phyloP scores from a whole-genome alignment of 1,139 yeast species.

The Pichia sp. region DNA sequence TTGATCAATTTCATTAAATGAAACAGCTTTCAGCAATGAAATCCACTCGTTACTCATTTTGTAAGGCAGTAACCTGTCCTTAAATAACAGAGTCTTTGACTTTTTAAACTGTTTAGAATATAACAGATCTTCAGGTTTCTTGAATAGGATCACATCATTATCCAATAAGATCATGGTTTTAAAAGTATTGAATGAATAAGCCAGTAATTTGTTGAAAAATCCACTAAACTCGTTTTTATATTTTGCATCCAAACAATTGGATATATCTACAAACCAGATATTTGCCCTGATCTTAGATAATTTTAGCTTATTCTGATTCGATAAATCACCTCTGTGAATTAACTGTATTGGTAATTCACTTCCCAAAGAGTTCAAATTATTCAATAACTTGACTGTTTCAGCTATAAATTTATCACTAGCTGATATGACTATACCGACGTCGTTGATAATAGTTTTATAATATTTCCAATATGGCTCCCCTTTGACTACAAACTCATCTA shows the following conservation, averaged over 20 bases:
- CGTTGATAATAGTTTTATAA: slow-evolving; percentile 33
- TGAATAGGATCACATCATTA: slow-evolving; percentile 44
- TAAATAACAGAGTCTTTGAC: slow-evolving; percentile 29
- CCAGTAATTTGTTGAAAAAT: slow-evolving; percentile 39
- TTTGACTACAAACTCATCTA: too few species aligned
- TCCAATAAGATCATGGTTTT: slow-evolving; percentile 40
- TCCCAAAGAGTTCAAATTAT: slow-evolving; percentile 35
- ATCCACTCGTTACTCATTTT: slow-evolving; percentile 32
- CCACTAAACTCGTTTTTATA: slow-evolving; percentile 29
- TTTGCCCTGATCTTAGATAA: slow-evolving; percentile 29
- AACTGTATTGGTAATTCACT: slow-evolving; percentile 46
- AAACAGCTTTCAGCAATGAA: slow-evolving; percentile 34
- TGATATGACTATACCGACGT: slow-evolving; percentile 43
- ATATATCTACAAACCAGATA: slow-evolving; percentile 38
- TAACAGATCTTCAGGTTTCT: slow-evolving; percentile 25
- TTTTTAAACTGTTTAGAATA: slow-evolving; percentile 23
- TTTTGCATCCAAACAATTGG: slow-evolving; percentile 21
- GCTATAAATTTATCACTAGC: slow-evolving; percentile 32
- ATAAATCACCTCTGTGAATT: slow-evolving; percentile 35
- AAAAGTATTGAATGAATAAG: slow-evolving; percentile 40
- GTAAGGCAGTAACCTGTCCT: slow-evolving; percentile 28
- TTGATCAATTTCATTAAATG: slow-evolving; percentile 29
- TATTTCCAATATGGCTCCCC: slow-evolving; percentile 27
- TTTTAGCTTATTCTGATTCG: slow-evolving; percentile 2
- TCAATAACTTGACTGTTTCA: slow-evolving; percentile 29